These are phyloP conservation scores for Suillus placidus DNA, from an alignment of 768 basidiomycete species.

Conservation along the genomic window DNA sequence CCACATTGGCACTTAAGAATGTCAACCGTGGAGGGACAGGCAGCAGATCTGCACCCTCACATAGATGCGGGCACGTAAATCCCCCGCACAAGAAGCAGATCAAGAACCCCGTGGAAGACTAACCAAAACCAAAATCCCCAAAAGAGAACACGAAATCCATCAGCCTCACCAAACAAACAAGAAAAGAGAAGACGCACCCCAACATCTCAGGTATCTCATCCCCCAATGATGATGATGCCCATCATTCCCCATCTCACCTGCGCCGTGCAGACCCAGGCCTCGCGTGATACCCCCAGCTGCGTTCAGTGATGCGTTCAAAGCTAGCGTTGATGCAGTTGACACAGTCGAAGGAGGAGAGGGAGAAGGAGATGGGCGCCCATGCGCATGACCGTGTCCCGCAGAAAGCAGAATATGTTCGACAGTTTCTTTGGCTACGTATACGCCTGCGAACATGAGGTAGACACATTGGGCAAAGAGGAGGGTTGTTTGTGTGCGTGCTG, in stretches of 20 bases:
- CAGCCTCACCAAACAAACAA: neutral
- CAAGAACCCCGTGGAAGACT: neutral
- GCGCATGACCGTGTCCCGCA: slow-evolving; percentile 78
- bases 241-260: slow-evolving; percentile 35
- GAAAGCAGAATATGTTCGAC: slow-evolving; percentile 83
- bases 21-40: slow-evolving; percentile 65
- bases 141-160: neutral
- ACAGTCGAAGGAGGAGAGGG: neutral
- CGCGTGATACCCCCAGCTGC: slow-evolving; percentile 22
- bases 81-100: neutral
- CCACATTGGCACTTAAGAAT: slow-evolving; percentile 58
- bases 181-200: slow-evolving; percentile 37
- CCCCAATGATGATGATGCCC: slow-evolving; percentile 69
- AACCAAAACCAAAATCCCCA: neutral
- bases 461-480: no score
- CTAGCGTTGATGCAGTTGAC: neutral
- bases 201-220: slow-evolving; percentile 45
- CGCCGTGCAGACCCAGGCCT: slow-evolving; percentile 13
- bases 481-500: slow-evolving; percentile 66
- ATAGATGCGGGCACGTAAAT: slow-evolving; percentile 21
- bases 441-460: no score
- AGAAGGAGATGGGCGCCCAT: slow-evolving; percentile 30
- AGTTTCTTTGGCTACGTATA: no score
- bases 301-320: neutral
- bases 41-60: slow-evolving; percentile 22